Evolutionary conservation across 1,284 basidiomycete species (phyloP).

Genomic region (Singerocomus rubriflavus): DNA sequence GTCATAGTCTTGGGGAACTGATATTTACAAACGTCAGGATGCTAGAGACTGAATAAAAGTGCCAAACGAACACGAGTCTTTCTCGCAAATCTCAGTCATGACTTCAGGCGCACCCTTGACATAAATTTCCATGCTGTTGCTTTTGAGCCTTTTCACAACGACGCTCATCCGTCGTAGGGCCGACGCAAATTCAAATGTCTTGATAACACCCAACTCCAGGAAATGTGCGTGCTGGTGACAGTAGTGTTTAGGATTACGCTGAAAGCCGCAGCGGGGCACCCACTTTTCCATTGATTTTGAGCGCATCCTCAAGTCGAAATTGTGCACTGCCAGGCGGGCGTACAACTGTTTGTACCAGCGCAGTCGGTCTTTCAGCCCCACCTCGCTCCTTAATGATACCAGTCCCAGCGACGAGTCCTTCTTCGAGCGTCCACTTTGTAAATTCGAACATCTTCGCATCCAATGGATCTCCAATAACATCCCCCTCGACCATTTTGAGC

Average conservation of each 20-base stretch:
- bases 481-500: slow-evolving; percentile 87
- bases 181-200: slow-evolving; percentile 97
- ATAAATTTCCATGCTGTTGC: slow-evolving; percentile 94
- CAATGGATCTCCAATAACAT: slow-evolving; percentile 92
- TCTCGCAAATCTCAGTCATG: slow-evolving; percentile 94
- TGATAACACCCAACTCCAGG: slow-evolving; percentile 93
- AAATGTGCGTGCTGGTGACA: slow-evolving; percentile 82
- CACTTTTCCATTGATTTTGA: slow-evolving; percentile 78
- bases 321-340: slow-evolving; percentile 88
- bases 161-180: slow-evolving; percentile 95
- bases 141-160: slow-evolving; percentile 93
- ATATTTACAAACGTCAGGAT: slow-evolving; percentile 6
- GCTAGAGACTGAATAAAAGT: not conserved
- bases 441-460: slow-evolving; percentile 99
- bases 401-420: slow-evolving; percentile 72
- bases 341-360: slow-evolving; percentile 95
- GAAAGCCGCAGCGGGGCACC: slow-evolving; percentile 15
- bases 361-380: slow-evolving; percentile 72
- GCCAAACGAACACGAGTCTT: slow-evolving; percentile 69
- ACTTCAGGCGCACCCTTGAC: slow-evolving; percentile 99
- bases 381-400: slow-evolving; percentile 67
- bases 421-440: slow-evolving; percentile 95
- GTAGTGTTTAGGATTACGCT: slow-evolving; percentile 5
- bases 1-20: slow-evolving; percentile 96
- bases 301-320: slow-evolving; percentile 90